Percentiles rank a stretch among this genome's conserved stretches.
These are phyloP conservation scores for Gynochthodes officinalis DNA, from an alignment of 257 asterid genomes.

Conservation along the genomic window DNA sequence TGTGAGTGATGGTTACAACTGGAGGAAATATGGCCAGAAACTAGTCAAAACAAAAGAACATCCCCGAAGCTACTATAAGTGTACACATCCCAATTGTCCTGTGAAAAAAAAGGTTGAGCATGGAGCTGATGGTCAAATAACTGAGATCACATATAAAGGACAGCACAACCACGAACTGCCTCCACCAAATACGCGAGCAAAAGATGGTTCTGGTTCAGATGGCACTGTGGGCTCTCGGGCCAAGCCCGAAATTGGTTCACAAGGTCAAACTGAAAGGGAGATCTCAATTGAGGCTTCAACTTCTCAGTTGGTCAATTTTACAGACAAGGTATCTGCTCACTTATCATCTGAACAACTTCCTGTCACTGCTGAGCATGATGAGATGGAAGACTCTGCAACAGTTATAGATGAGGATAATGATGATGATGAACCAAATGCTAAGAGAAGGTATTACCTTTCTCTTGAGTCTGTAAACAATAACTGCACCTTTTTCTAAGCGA, in stretches of 20 bases:
- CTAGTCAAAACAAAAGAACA: conserved; percentile 81
- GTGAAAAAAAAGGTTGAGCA: conserved; percentile 92
- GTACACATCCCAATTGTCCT: conserved; percentile 58
- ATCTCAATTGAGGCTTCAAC: conserved; percentile 26
- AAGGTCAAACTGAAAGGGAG: conserved; percentile 29
- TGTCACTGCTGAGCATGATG: conserved; percentile 30
- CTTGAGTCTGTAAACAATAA: too few species aligned
- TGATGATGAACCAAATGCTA: conserved; percentile 60
- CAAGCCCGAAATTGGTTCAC: conserved; percentile 24
- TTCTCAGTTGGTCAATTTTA: conserved; percentile 22
- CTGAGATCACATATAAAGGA: conserved; percentile 83
- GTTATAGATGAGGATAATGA: conserved; percentile 43
- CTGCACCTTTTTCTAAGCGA: background rate
- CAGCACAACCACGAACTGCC: conserved; percentile 79
- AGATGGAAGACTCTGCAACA: conserved; percentile 33
- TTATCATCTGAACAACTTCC: conserved; percentile 28
- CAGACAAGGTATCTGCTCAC: conserved; percentile 23
- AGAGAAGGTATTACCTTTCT: conserved; percentile 53
- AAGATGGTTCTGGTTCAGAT: conserved; percentile 35
- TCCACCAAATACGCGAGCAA: conserved; percentile 45
- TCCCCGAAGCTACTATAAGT: conserved; percentile 91
- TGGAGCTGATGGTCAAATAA: conserved; percentile 61
- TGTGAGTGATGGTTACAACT: conserved; percentile 84
- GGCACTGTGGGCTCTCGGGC: conserved; percentile 20
- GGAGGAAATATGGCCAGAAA: conserved; percentile 98